These are phyloP conservation scores for Aspergillus thermomutatus DNA, from an alignment of 2,329 filamentous ascomycete species.

Conservation along the genomic window DNA sequence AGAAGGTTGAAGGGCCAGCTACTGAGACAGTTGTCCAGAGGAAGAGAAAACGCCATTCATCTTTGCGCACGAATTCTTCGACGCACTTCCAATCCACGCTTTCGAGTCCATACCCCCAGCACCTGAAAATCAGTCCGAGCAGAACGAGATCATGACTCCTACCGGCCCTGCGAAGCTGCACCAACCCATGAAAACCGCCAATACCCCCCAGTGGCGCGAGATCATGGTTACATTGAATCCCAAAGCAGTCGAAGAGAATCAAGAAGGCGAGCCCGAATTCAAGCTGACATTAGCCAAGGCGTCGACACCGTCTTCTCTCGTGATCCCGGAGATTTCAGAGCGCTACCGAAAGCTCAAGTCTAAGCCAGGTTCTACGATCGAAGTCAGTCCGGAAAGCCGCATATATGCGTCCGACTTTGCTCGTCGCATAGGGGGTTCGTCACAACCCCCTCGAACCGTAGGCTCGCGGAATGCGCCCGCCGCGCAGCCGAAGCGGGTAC, in stretches of 20 bases:
- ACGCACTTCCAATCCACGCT: constrained; percentile 91
- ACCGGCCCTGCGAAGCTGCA: constrained; percentile 48
- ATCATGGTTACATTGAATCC: constrained; percentile 71
- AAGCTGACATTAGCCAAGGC: constrained; percentile 73
- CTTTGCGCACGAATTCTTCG: constrained; percentile 97
- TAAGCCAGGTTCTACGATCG: constrained; percentile 68
- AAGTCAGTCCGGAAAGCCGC: constrained; percentile 84
- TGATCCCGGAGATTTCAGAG: constrained; percentile 76
- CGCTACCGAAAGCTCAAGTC: constrained; percentile 74
- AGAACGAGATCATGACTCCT: constrained; percentile 49
- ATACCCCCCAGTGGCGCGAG: constrained; percentile 71
- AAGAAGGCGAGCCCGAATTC: constrained; percentile 69
- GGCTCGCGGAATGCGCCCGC: constrained; percentile 17
- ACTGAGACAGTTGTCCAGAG: constrained; percentile 39
- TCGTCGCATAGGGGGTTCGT: constrained; percentile 71
- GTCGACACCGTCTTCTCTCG: constrained; percentile 76
- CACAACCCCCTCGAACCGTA: constrained; percentile 27
- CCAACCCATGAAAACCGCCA: constrained; percentile 38
- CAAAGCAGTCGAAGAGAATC: constrained; percentile 50
- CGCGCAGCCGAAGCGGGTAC: constrained; percentile 53
- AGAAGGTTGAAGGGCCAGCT: neutral
- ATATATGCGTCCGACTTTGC: constrained; percentile 81
- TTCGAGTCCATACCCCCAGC: constrained; percentile 71
- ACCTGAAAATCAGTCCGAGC: constrained; percentile 44
- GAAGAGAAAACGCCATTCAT: constrained; percentile 80